These are phyloP conservation scores for Phaeomoniella chlamydospora DNA, from an alignment of 2,329 filamentous ascomycete genomes.

Conservation along the genomic window DNA sequence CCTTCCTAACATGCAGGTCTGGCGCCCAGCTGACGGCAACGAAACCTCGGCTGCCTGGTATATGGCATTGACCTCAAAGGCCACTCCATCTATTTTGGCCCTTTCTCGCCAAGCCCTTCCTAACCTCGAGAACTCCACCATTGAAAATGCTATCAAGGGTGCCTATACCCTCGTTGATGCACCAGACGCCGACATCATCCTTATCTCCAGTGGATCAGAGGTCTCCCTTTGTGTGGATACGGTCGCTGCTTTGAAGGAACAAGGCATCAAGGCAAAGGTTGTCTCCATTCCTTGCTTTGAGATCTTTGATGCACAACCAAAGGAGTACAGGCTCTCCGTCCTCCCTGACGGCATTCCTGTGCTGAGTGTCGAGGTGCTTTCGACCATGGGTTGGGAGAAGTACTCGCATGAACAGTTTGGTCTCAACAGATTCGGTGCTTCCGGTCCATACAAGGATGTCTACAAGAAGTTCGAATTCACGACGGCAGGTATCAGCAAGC, in stretches of 20 bases:
- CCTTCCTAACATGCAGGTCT: conserved; percentile 97
- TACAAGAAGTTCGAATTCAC: conserved; percentile 99
- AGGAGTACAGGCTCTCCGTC: conserved; percentile 88
- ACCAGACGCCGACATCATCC: conserved; percentile 69
- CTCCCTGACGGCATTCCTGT: conserved; percentile 89
- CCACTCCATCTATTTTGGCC: conserved; percentile 84
- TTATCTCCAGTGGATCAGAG: conserved; percentile 92
- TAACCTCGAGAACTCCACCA: conserved; percentile 85
- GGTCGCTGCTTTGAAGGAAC: conserved; percentile 77
- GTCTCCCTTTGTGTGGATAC: conserved; percentile 88
- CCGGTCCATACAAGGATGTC: conserved; percentile 92
- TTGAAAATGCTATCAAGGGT: conserved; percentile 85
- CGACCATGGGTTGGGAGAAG: conserved; percentile 95
- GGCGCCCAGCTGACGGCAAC: conserved; percentile 96
- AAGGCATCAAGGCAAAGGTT: conserved; percentile 75
- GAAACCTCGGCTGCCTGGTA: conserved; percentile 98
- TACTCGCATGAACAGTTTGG: conserved; percentile 99
- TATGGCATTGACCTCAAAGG: conserved; percentile 74
- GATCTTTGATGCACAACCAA: conserved; percentile 84
- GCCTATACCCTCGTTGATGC: conserved; percentile 83
- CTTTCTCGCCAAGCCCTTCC: conserved; percentile 97
- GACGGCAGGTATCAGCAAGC: conserved; percentile 90
- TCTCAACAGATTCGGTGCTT: conserved; percentile 96
- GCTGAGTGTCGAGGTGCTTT: conserved; percentile 91
- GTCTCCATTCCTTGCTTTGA: conserved; percentile 95